Percentiles rank a stretch among this genome's conserved stretches.
These are phyloP conservation scores for Russula virescens DNA, from an alignment of 768 basidiomycete species.

Conservation along the genomic window DNA sequence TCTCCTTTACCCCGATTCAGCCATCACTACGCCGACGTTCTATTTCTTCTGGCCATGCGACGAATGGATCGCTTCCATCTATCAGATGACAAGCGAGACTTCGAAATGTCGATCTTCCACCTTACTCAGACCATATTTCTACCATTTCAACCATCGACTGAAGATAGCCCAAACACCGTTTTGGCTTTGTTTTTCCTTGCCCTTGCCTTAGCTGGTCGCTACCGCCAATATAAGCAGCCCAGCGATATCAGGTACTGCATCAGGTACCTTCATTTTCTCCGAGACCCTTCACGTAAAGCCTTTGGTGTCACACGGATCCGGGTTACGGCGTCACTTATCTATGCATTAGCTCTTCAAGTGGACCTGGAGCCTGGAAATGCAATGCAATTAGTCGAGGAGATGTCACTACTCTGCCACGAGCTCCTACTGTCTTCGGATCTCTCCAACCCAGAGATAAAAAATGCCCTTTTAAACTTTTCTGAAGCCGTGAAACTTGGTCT, in stretches of 20 bases:
- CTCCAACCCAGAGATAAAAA: background rate
- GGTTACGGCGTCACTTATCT: background rate
- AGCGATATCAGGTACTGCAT: background rate
- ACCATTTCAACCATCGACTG: too few species aligned
- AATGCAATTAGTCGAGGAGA: background rate
- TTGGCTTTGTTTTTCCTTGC: background rate
- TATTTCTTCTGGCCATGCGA: background rate
- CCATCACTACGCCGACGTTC: too few species aligned
- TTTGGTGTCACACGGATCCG: background rate
- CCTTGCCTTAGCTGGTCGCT: background rate
- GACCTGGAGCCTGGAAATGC: too few species aligned
- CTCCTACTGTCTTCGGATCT: background rate
- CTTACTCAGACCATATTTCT: too few species aligned
- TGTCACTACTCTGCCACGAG: background rate
- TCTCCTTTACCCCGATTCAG: too few species aligned
- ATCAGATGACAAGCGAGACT: background rate
- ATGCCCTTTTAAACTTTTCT: too few species aligned
- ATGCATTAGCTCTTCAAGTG: background rate
- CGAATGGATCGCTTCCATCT: background rate
- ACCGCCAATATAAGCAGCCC: background rate
- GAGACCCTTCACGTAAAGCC: background rate
- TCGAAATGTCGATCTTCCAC: too few species aligned
- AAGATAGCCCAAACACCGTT: too few species aligned
- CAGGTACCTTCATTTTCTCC: background rate
- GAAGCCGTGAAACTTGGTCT: background rate